Conservation (phyloP, 2,329 filamentous ascomycete species). For the Neofusicoccum kwambonambiense region DNA sequence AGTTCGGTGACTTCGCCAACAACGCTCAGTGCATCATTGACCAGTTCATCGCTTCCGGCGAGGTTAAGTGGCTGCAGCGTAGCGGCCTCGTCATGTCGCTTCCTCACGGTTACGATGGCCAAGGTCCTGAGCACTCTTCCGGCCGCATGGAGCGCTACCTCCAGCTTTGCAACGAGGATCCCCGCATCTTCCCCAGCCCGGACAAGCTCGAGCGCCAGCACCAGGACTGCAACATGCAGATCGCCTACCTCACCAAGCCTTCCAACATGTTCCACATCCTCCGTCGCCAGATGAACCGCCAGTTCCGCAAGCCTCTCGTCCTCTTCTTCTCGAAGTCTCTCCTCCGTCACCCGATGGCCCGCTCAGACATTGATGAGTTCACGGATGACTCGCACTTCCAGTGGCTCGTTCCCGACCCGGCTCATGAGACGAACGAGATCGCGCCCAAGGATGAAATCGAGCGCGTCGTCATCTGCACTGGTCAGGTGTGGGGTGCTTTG, state of each 20-base stretch:
- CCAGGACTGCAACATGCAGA: slow-evolving; percentile 99
- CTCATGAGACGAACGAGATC: slow-evolving; percentile 73
- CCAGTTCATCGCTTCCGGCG: slow-evolving; percentile 96
- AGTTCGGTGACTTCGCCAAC: slow-evolving; percentile 99
- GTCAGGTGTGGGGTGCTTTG: slow-evolving; percentile 89
- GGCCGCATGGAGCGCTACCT: slow-evolving; percentile 96
- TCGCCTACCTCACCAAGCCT: slow-evolving; percentile 95
- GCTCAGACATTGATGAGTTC: slow-evolving; percentile 89
- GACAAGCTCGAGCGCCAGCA: slow-evolving; percentile 96
- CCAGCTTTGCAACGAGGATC: slow-evolving; percentile 96
- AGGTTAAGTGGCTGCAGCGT: slow-evolving; percentile 98
- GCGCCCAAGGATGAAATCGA: slow-evolving; percentile 82
- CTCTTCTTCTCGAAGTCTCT: slow-evolving; percentile 99
- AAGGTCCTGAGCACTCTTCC: slow-evolving; percentile 97
- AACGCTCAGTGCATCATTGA: slow-evolving; percentile 99
- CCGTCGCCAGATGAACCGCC: slow-evolving; percentile 95
- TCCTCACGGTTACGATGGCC: slow-evolving; percentile 96
- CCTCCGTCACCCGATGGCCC: slow-evolving; percentile 87
- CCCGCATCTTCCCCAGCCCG: slow-evolving; percentile 80
- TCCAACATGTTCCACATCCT: slow-evolving; percentile 96
- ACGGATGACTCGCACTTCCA: slow-evolving; percentile 88
- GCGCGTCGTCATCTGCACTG: slow-evolving; percentile 89
- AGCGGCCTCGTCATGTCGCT: slow-evolving; percentile 95
- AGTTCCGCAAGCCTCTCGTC: slow-evolving; percentile 97
- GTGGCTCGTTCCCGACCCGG: slow-evolving; percentile 92